Base-by-base conservation (phyloP, 108 stramenopile species). In the Chaetoceros tenuissimus region DNA sequence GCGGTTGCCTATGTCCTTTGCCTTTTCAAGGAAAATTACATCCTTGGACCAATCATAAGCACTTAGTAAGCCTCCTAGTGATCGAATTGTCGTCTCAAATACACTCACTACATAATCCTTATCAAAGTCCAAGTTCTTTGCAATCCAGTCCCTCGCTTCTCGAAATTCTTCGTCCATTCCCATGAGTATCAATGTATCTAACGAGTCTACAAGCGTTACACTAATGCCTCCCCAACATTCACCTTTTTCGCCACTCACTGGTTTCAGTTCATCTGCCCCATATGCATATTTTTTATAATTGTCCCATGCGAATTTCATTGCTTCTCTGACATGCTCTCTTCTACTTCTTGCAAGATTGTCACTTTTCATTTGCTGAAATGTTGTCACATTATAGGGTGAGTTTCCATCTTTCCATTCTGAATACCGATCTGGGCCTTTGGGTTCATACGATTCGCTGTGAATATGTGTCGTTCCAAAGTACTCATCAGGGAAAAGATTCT, bases 11-110 rank as follows among this genome's bases (percentile, higher is more conserved):
- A 44, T 16, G 17, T 44, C 43, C 43, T 44, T 17, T 44, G 43
- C 43, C 43, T 44, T 44, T 44, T 44, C 17, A 17, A 44, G 43
- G 17, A 44, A 17, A 10, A 44, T 17, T 44, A 44, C 10, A 10
- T 44, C 17, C 10, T 17, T 17, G 17, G 16, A 16, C 43, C 10
- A 10, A 44, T 44, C 43, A 17, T 44, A 44, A n/a, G n/a, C n/a
- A n/a, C n/a, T n/a, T n/a, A n/a, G n/a, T n/a, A n/a, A n/a, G n/a
- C n/a, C n/a, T n/a, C n/a, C n/a, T n/a, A 44, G 43, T 17, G 17
- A 10, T 16, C 84, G 76, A 28, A 85, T 89, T 24, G 80, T 89
- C n/a, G 83, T 86, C 64, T 89, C 88, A 59, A 89, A 89, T 13
- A 87, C 76, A 34, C 71, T 75, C 21, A 86, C 84, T 25, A 46